These are phyloP conservation scores for Penicillium frequentans DNA, from an alignment of 2,329 filamentous ascomycete genomes.

Conservation along the genomic window DNA sequence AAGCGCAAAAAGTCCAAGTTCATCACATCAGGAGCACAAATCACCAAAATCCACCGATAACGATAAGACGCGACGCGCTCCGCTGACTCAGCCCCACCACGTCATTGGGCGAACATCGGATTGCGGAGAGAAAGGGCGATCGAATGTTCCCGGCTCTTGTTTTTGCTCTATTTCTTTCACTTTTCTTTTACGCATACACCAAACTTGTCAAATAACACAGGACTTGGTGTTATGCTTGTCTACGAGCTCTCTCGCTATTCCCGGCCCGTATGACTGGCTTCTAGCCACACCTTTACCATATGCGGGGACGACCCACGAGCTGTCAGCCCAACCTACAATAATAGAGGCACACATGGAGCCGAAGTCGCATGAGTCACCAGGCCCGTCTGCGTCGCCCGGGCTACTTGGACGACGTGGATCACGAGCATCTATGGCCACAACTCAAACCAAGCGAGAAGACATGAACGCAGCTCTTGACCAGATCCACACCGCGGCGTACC, in stretches of 20 bases:
- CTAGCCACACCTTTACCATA: neutral
- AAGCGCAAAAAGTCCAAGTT: neutral
- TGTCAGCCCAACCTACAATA: constrained; percentile 11
- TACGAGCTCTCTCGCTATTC: neutral
- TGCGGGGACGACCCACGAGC: constrained; percentile 15
- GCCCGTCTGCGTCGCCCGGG: constrained; percentile 46
- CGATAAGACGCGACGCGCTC: constrained; percentile 11
- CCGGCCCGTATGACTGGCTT: constrained; percentile 9
- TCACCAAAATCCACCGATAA: constrained; percentile 8
- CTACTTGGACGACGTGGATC: constrained; percentile 51
- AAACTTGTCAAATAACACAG: neutral
- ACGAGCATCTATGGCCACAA: constrained; percentile 48
- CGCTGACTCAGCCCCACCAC: constrained; percentile 28
- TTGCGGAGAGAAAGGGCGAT: constrained; percentile 16
- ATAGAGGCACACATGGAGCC: constrained; percentile 33
- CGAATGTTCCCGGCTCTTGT: neutral
- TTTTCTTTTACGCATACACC: neutral
- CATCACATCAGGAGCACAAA: neutral
- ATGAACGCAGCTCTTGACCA: constrained; percentile 77
- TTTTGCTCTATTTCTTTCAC: neutral
- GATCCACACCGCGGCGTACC: constrained; percentile 86
- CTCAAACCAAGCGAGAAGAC: constrained; percentile 68
- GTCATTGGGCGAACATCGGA: constrained; percentile 27
- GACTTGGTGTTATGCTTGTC: neutral
- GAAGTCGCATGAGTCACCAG: constrained; percentile 38